Conservation (phyloP, 2,329 filamentous ascomycete species). For the Arthrobotrys pseudoclavata region DNA sequence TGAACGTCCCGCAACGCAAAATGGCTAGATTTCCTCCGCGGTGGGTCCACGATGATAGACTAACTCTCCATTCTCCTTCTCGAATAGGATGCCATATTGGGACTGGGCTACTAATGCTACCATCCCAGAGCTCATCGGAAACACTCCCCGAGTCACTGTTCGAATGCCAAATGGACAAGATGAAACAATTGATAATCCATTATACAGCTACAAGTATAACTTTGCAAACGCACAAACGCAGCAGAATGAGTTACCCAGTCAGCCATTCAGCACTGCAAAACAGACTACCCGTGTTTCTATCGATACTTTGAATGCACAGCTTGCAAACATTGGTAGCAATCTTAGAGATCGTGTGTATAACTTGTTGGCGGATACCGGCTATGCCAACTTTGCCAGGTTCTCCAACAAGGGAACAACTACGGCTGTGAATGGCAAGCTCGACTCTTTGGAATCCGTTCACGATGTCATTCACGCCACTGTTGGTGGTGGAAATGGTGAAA, state of each 20-base stretch:
- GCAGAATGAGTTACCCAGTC: slow-evolving; percentile 16
- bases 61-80: slow-evolving; percentile 23
- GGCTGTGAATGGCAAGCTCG: slow-evolving; percentile 64
- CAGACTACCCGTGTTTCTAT: slow-evolving; percentile 34
- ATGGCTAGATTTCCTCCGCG: not conserved
- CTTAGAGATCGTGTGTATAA: slow-evolving; percentile 50
- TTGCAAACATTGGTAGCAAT: slow-evolving; percentile 52
- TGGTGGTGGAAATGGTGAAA: slow-evolving; percentile 57
- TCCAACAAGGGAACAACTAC: slow-evolving; percentile 73
- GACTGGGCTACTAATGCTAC: slow-evolving; percentile 69
- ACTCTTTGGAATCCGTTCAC: slow-evolving; percentile 77
- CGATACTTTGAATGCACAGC: slow-evolving; percentile 22
- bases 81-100: slow-evolving; percentile 66
- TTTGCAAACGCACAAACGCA: slow-evolving; percentile 19
- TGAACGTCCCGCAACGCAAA: slow-evolving; percentile 40
- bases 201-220: slow-evolving; percentile 73
- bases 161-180: slow-evolving; percentile 71
- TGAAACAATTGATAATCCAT: slow-evolving; percentile 73
- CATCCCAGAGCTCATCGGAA: slow-evolving; percentile 59
- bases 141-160: slow-evolving; percentile 67
- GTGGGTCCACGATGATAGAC: slow-evolving; percentile 8
- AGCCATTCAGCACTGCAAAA: slow-evolving; percentile 14
- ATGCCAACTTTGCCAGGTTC: slow-evolving; percentile 77
- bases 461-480: slow-evolving; percentile 72
- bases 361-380: slow-evolving; percentile 67